phyloP scores from a whole-genome alignment of 768 basidiomycete species.

The Boletellus ananas region DNA sequence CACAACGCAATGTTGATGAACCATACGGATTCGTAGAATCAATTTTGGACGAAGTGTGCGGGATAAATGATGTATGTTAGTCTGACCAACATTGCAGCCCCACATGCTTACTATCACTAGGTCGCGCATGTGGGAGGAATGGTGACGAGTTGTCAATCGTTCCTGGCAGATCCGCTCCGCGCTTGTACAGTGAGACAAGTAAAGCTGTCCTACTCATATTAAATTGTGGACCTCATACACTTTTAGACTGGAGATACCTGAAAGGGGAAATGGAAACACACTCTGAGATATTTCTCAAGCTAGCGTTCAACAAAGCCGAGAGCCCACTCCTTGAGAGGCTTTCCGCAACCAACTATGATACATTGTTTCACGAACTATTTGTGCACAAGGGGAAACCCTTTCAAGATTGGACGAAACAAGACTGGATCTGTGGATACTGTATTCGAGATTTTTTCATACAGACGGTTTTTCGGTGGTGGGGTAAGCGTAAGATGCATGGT shows the following conservation, averaged over 20 bases:
- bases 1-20: constrained; percentile 1
- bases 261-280: not conserved
- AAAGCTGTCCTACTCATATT: not conserved
- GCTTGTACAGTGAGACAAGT: constrained; percentile 14
- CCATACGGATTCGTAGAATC: constrained; percentile 9
- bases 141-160: not conserved
- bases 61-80: constrained; percentile 6
- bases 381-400: not conserved
- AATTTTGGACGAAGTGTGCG: constrained; percentile 11
- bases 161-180: not conserved
- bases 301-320: not conserved
- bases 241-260: constrained; percentile 8
- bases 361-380: constrained; percentile 5
- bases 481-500: constrained; percentile 1
- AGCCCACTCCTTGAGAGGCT: constrained; percentile 1
- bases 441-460: constrained; percentile 1
- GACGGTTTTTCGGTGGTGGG: constrained; percentile 9
- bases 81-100: not conserved
- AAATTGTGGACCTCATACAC: not conserved
- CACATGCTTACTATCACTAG: too few relatives aligned
- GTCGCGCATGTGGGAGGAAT: too few relatives aligned
- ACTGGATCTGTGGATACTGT: constrained; percentile 6
- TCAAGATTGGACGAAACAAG: constrained; percentile 4
- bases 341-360: not conserved
- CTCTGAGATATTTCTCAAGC: not conserved